phyloP scores from a whole-genome alignment of 2,329 filamentous ascomycete species.

The Juglanconis juglandina region DNA sequence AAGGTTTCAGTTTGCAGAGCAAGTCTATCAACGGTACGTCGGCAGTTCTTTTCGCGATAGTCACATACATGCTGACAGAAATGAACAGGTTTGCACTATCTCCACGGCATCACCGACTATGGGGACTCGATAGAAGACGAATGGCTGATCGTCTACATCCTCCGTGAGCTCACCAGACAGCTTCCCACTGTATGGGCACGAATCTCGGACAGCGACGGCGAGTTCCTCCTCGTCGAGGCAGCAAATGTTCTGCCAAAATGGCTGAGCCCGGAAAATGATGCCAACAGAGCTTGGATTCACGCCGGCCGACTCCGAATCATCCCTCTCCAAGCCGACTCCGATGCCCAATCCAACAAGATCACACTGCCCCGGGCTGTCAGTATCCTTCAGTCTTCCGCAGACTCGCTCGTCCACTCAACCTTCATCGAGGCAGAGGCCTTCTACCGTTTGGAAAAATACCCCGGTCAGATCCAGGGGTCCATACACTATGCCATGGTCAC shows the following conservation, averaged over 20 bases:
- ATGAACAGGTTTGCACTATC: conserved; percentile 49
- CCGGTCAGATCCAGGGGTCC: conserved; percentile 67
- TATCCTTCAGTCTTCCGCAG: conserved; percentile 54
- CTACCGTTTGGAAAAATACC: conserved; percentile 81
- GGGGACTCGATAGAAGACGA: conserved; percentile 96
- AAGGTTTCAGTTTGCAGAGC: conserved; percentile 68
- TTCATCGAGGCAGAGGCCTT: conserved; percentile 86
- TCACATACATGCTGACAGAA: too few relatives aligned
- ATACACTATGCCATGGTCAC: conserved; percentile 72
- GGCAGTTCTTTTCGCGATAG: background rate
- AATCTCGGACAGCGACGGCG: conserved; percentile 83
- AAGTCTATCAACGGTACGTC: conserved; percentile 55
- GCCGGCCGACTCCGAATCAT: conserved; percentile 73
- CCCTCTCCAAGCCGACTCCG: conserved; percentile 44
- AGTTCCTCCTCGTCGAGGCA: conserved; percentile 92
- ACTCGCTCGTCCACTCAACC: conserved; percentile 64
- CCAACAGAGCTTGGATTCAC: conserved; percentile 87
- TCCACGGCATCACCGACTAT: conserved; percentile 79
- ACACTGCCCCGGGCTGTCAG: conserved; percentile 61
- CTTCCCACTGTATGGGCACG: conserved; percentile 77
- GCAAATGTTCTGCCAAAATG: conserved; percentile 83
- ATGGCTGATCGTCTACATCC: conserved; percentile 90
- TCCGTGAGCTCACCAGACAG: conserved; percentile 73
- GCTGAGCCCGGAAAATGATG: conserved; percentile 87
- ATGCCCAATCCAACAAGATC: conserved; percentile 42